Evolutionary conservation across 169 alveolate species (phyloP).

Genomic region (Miamiensis avidus): DNA sequence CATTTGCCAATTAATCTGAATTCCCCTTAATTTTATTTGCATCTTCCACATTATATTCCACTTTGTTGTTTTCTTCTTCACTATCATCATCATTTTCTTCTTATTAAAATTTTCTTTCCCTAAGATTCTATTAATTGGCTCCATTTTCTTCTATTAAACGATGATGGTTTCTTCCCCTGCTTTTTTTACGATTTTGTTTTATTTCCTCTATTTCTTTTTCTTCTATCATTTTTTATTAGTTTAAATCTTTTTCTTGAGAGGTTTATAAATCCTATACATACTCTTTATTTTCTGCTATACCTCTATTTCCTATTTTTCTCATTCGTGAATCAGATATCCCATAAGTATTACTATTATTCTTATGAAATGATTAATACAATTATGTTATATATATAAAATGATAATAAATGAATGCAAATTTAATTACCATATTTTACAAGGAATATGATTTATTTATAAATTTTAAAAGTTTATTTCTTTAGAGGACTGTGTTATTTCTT

Average conservation of each 20-base stretch:
- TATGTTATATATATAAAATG: no score
- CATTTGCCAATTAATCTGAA: conserved; percentile 2
- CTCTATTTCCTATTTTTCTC: no score
- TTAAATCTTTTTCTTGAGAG: not conserved
- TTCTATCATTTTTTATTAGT: not conserved
- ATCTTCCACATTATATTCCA: conserved; percentile 12
- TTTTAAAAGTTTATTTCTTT: no score
- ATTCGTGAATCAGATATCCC: no score
- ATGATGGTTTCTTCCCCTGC: not conserved
- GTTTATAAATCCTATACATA: conserved; percentile 11
- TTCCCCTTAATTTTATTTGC: not conserved
- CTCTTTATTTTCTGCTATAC: no score
- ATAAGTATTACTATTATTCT: no score
- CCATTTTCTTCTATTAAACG: not conserved
- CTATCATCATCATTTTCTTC: conserved; percentile 15
- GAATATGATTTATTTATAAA: no score
- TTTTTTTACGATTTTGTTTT: not conserved
- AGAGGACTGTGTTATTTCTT: no score
- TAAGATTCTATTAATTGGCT: not conserved
- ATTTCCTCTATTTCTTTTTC: not conserved
- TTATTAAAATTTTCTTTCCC: conserved; percentile 10
- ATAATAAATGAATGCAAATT: no score
- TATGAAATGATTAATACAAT: no score
- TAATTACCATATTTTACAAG: no score
- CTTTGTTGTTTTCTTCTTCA: not conserved